Percentiles rank a stretch among this genome's conserved stretches.
Evolutionary conservation across 108 stramenopile species (phyloP).

Genomic region (Mayamaea pseudoterrestris): DNA sequence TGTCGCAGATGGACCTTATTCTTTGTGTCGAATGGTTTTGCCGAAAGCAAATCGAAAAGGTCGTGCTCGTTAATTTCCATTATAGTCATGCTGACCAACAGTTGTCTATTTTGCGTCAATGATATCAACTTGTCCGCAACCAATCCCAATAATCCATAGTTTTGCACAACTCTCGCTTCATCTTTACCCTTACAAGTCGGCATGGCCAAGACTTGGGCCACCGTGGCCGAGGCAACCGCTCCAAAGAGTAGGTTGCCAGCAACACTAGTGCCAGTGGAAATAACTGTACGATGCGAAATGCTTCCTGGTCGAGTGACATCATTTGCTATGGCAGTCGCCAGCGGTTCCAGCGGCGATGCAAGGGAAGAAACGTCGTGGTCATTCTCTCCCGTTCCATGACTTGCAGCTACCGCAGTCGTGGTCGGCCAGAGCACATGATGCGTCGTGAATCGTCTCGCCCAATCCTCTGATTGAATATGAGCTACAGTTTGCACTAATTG

Average conservation of each 20-base stretch:
- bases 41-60: conserved; percentile 30
- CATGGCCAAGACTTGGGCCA: conserved; percentile 4
- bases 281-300: background rate
- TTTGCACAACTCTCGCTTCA: no score
- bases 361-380: background rate
- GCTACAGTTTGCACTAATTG: conserved; percentile 53
- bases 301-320: conserved; percentile 14
- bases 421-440: conserved; percentile 44
- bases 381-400: background rate
- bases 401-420: no score
- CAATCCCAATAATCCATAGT: conserved; percentile 10
- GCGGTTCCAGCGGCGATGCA: conserved; percentile 7
- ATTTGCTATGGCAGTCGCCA: conserved; percentile 20
- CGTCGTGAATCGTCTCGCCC: conserved; percentile 34
- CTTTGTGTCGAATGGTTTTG: conserved; percentile 9
- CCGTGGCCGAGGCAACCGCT: background rate
- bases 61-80: conserved; percentile 41
- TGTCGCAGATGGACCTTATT: conserved; percentile 8
- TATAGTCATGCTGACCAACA: conserved; percentile 13
- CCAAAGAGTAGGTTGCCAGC: conserved; percentile 3
- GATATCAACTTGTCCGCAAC: background rate
- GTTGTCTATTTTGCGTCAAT: background rate
- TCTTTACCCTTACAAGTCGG: no score
- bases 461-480: conserved; percentile 28
- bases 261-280: background rate